Evolutionary conservation across 139 green algal genomes (phyloP).

Genomic region (Marvania coccoides): DNA sequence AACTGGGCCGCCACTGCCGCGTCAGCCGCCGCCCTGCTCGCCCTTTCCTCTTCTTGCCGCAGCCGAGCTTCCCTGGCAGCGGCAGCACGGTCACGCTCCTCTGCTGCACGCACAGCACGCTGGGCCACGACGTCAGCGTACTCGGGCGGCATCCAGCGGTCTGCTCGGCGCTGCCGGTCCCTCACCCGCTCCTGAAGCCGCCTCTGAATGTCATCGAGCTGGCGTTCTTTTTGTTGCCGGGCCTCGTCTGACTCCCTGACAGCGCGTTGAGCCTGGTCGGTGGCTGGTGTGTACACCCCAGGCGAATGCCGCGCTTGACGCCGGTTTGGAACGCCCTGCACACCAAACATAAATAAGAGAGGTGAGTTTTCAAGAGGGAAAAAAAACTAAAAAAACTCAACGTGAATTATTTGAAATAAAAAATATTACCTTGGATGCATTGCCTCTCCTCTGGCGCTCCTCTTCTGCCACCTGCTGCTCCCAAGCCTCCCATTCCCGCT

Average conservation of each 20-base stretch:
- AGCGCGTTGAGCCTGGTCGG: neutral
- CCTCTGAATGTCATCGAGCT: neutral
- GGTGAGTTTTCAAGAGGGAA: too few species aligned
- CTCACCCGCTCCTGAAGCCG: neutral
- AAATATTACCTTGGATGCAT: neutral
- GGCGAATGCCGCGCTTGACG: too few species aligned
- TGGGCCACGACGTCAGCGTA: neutral
- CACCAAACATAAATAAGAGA: too few species aligned
- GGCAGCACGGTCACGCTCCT: neutral
- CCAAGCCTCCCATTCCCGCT: constrained; percentile 15
- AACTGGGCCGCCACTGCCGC: neutral
- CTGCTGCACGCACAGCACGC: too few species aligned
- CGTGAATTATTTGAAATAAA: too few species aligned
- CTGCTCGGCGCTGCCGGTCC: neutral
- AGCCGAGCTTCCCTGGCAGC: neutral
- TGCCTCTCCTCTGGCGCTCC: neutral
- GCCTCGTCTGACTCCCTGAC: neutral
- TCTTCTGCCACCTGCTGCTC: constrained; percentile 10
- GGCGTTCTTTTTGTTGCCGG: neutral
- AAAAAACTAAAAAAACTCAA: too few species aligned
- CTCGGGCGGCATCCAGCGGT: neutral
- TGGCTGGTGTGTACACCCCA: neutral
- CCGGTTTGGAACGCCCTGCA: too few species aligned
- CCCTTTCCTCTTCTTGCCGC: neutral
- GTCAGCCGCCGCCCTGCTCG: neutral